phyloP scores from a whole-genome alignment of 257 asterid species.

The Cynanchum wilfordii region DNA sequence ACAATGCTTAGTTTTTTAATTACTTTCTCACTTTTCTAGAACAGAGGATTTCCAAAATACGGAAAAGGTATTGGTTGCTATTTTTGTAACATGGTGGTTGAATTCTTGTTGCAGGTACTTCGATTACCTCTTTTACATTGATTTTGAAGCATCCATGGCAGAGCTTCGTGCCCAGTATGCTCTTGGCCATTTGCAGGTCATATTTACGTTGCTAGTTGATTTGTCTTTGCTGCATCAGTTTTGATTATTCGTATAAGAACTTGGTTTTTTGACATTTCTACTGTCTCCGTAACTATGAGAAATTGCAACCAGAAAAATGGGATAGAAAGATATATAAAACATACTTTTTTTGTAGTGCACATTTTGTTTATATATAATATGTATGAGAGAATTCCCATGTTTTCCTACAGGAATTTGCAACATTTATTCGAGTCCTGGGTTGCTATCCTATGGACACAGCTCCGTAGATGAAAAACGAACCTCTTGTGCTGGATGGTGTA shows the following conservation, averaged over 20 bases:
- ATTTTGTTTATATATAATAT: no score
- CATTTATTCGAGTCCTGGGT: slow-evolving; percentile 60
- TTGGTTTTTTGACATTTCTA: no score
- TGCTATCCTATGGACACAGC: slow-evolving; percentile 50
- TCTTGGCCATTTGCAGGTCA: slow-evolving; percentile 36
- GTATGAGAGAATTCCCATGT: not conserved
- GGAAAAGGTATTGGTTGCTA: no score
- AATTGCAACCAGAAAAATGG: not conserved
- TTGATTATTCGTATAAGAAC: not conserved
- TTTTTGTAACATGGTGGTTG: not conserved
- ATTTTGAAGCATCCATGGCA: slow-evolving; percentile 94
- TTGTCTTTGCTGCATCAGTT: not conserved
- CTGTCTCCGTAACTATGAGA: not conserved
- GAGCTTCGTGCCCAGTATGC: slow-evolving; percentile 83
- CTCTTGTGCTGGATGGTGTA: not conserved
- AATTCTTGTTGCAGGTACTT: slow-evolving; percentile 63
- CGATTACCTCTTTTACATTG: slow-evolving; percentile 88
- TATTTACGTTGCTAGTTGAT: not conserved
- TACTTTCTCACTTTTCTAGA: no score
- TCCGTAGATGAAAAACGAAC: slow-evolving; percentile 15
- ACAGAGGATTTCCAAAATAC: no score
- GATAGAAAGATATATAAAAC: no score
- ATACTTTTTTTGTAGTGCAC: not conserved
- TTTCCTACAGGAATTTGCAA: slow-evolving; percentile 49
- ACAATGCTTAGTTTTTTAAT: no score